Conservation (phyloP, 176 grass and related monocot genomes). For the Panicum miliaceum region DNA sequence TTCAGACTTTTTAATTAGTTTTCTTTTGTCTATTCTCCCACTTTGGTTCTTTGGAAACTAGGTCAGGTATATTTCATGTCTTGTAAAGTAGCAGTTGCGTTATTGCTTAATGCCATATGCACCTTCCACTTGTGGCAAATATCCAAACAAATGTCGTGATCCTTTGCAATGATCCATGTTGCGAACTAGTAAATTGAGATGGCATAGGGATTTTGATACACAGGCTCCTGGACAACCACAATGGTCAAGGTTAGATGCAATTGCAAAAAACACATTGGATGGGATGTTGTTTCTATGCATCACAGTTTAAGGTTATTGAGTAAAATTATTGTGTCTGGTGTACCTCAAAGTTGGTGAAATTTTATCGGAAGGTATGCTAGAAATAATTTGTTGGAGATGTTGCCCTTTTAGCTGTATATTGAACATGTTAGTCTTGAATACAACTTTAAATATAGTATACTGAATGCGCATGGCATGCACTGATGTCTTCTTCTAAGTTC, state of each 20-base stretch:
- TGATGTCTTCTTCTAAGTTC: slow-evolving; percentile 20
- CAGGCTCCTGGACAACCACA: neutral
- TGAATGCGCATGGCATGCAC: slow-evolving; percentile 18
- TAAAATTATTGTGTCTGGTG: neutral
- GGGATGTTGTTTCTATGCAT: neutral
- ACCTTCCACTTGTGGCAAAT: neutral
- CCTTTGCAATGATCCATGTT: neutral
- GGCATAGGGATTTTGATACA: neutral
- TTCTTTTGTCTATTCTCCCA: neutral
- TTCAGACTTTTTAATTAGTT: neutral
- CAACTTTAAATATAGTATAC: neutral
- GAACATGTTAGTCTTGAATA: neutral
- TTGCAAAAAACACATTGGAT: neutral
- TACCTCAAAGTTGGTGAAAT: slow-evolving; percentile 5
- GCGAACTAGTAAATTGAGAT: neutral
- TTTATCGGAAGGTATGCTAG: neutral
- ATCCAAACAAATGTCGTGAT: neutral
- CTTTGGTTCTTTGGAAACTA: neutral
- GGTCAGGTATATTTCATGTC: neutral
- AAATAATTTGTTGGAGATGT: neutral
- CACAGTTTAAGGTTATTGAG: neutral
- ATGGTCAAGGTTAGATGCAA: neutral
- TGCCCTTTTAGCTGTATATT: neutral
- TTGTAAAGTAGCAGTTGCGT: neutral
- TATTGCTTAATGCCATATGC: neutral